A percentile compares a stretch with the other conserved stretches of the same genome.
These are phyloP conservation scores for Leptographium radiaticola DNA, from an alignment of 2,329 filamentous ascomycete genomes.

Conservation along the genomic window DNA sequence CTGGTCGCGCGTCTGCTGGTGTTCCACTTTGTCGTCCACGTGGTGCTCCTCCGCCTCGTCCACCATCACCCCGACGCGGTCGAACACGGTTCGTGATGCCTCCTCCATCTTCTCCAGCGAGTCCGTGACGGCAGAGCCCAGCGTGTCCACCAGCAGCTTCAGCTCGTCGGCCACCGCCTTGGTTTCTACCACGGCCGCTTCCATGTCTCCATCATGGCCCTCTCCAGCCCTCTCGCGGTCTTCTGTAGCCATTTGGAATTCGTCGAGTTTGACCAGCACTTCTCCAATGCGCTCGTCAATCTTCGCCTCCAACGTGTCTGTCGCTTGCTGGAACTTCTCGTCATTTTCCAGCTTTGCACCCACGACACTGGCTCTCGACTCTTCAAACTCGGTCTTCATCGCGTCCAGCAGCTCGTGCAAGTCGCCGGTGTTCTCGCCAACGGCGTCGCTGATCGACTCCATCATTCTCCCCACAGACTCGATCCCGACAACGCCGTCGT, in stretches of 20 bases:
- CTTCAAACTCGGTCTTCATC: constrained; percentile 78
- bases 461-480: constrained; percentile 61
- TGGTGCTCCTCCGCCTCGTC: constrained; percentile 64
- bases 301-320: constrained; percentile 39
- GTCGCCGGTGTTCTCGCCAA: constrained; percentile 47
- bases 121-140: constrained; percentile 68
- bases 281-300: constrained; percentile 58
- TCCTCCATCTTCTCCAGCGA: constrained; percentile 77
- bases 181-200: constrained; percentile 60
- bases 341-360: constrained; percentile 74
- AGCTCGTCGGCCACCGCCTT: constrained; percentile 79
- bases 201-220: constrained; percentile 57
- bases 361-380: constrained; percentile 66
- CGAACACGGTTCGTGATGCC: constrained; percentile 77
- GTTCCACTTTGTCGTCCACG: constrained; percentile 60
- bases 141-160: constrained; percentile 71
- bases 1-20: constrained; percentile 71
- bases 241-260: constrained; percentile 62
- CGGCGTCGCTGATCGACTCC: constrained; percentile 50
- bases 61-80: constrained; percentile 67
- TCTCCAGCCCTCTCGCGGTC: constrained; percentile 62
- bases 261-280: constrained; percentile 77
- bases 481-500: constrained; percentile 58
- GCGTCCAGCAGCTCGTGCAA: constrained; percentile 60
- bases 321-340: constrained; percentile 54